Percentiles rank a stretch among this genome's conserved stretches.
These are phyloP conservation scores for Solanum hybrid DNA, from an alignment of 305 asterid genomes.

Conservation along the genomic window DNA sequence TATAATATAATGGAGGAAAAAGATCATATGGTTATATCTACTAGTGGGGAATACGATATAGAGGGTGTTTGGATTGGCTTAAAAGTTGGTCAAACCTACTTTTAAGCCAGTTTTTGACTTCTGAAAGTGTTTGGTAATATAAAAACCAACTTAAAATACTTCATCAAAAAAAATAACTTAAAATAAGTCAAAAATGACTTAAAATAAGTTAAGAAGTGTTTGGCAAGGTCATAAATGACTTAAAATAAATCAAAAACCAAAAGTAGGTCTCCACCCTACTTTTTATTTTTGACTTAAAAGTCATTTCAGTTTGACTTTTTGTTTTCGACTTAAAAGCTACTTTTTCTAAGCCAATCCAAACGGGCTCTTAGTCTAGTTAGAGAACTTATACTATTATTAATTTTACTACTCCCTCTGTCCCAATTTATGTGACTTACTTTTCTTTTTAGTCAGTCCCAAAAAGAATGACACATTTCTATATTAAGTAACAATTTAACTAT, in stretches of 20 bases:
- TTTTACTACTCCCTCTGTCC: not conserved
- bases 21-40: not conserved
- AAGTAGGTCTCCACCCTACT: no score
- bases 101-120: not conserved
- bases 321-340: not conserved
- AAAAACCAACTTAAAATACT: not conserved
- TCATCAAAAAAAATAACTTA: not conserved
- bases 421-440: no score
- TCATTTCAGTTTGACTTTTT: not conserved
- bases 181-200: not conserved
- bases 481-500: no score
- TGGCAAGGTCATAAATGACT: not conserved
- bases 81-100: not conserved
- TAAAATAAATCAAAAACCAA: no score
- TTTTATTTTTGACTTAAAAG: no score
- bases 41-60: not conserved
- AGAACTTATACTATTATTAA: not conserved
- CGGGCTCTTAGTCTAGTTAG: not conserved
- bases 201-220: not conserved
- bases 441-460: no score
- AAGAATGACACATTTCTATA: no score
- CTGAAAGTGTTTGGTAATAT: not conserved
- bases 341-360: not conserved
- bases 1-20: not conserved
- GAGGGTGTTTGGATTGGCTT: not conserved